Evolutionary conservation across 106 monocot genomes (phyloP).

Genomic region (Dioscorea dumetorum): DNA sequence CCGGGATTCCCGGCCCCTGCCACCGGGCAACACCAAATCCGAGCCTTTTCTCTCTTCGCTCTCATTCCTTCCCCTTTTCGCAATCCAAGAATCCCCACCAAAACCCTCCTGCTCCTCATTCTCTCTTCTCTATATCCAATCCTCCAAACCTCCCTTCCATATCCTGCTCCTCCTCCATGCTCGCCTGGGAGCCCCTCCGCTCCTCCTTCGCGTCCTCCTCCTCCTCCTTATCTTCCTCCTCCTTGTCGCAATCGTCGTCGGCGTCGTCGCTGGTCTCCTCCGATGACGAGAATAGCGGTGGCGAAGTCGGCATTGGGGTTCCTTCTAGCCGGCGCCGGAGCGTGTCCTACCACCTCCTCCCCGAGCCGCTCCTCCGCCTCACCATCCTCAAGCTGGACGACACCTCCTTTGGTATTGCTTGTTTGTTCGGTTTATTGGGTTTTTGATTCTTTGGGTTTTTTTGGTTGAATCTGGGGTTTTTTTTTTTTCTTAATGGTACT

Average conservation of each 20-base stretch:
- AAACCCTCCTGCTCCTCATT: background rate
- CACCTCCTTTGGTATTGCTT: conserved; percentile 18
- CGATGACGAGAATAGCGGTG: background rate
- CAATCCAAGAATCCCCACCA: background rate
- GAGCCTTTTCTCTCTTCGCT: too few relatives aligned
- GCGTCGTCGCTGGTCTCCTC: background rate
- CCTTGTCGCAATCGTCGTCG: background rate
- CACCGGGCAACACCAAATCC: background rate
- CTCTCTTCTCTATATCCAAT: too few relatives aligned
- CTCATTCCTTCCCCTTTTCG: too few relatives aligned
- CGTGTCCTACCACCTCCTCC: conserved; percentile 26
- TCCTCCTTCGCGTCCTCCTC: background rate
- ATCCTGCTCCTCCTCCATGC: background rate
- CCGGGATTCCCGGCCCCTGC: background rate
- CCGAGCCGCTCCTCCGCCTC: conserved; percentile 20
- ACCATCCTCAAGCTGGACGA: conserved; percentile 26
- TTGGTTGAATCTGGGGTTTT: background rate
- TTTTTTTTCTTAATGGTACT: background rate
- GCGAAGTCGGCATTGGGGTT: background rate
- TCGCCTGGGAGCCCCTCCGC: background rate
- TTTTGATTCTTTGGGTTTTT: background rate
- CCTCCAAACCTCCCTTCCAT: background rate
- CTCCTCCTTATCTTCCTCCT: background rate
- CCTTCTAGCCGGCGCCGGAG: conserved; percentile 3
- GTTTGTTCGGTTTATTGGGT: background rate